Base-by-base conservation (phyloP, 2,329 filamentous ascomycete genomes). In the Beauveria scarabaeidicola region DNA sequence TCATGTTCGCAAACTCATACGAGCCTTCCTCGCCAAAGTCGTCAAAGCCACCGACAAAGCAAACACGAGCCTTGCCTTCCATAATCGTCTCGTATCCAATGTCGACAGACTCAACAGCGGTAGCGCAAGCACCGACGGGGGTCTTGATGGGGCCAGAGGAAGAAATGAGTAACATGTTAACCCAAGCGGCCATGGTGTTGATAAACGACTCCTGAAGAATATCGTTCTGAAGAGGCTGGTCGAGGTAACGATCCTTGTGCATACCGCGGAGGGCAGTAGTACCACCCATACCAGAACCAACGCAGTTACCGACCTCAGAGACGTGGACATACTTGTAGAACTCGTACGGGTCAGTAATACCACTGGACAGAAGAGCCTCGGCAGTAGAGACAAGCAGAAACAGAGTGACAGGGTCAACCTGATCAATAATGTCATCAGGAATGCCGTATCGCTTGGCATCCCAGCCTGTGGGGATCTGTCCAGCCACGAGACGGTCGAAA, bases 1-100 rank as follows among this genome's bases (percentile, higher is more conserved):
- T 96, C 94, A 99, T 99, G 81, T 99, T 99, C 80, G 94, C 94
- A 73, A 99, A 99, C 75, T 99, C 94, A 71, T 97, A 99, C 1
- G 94, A 99, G 56, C 94, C 95, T 77, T 99, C 94, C 77, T 99
- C 94, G 70, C 95, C 91, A 80, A 99, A 97, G 77, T 99, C 95
- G 78, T 99, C 94, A 70, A 99, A 97, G 66, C 94, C 94, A 83
- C 94, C 94, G 61, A 99, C 95, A 65, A 99, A 88, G 82, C 93
- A 97, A 69, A 99, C 85, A 56, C 92, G 90, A 62, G 95, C 94
- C 82, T 99, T 99, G 76, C 94, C 94, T 75, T 97, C 93, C 69
- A 97, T 87, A 71, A 99, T 99, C 27, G 93, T 97, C 78, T 99
- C 94, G 71, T 96, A 97, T 69, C 94, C 94, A 70, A 96, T 96